phyloP scores from a whole-genome alignment of 352 stramenopile species.

The Thalassiosira oceanica region DNA sequence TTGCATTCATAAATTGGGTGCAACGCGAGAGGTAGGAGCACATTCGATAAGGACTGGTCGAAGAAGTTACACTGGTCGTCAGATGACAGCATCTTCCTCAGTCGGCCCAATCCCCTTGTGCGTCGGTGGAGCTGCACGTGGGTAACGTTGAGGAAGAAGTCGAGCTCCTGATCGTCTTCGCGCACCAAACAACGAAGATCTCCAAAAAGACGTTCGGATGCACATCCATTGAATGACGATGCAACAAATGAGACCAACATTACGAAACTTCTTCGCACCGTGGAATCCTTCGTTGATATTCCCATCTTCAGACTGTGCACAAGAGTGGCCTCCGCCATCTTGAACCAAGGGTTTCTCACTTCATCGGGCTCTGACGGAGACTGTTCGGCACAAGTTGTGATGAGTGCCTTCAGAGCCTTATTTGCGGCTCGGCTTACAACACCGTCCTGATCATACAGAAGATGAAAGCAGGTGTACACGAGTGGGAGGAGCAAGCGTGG shows the following conservation, averaged over 20 bases:
- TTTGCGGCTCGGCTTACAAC: slow-evolving; percentile 71
- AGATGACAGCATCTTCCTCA: slow-evolving; percentile 84
- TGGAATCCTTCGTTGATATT: slow-evolving; percentile 49
- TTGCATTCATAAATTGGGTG: slow-evolving; percentile 95
- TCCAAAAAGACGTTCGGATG: slow-evolving; percentile 72
- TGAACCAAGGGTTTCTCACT: slow-evolving; percentile 47
- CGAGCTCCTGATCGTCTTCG: slow-evolving; percentile 85
- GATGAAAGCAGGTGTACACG: slow-evolving; percentile 73
- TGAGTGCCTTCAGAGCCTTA: slow-evolving; percentile 71
- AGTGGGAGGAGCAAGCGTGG: slow-evolving; percentile 59
- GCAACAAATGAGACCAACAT: slow-evolving; percentile 70
- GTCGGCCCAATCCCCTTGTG: slow-evolving; percentile 87
- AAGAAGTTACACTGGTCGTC: slow-evolving; percentile 52
- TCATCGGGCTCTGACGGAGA: slow-evolving; percentile 21
- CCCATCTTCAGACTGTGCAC: slow-evolving; percentile 64
- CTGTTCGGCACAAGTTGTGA: slow-evolving; percentile 44
- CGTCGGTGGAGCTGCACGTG: slow-evolving; percentile 97
- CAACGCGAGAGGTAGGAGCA: slow-evolving; percentile 92
- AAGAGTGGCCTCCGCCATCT: slow-evolving; percentile 70
- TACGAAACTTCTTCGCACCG: slow-evolving; percentile 68
- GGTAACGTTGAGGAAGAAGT: slow-evolving; percentile 98
- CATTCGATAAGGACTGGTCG: slow-evolving; percentile 84
- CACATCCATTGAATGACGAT: slow-evolving; percentile 36
- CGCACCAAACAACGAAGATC: slow-evolving; percentile 69
- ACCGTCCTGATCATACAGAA: slow-evolving; percentile 74